phyloP scores from a whole-genome alignment of 768 basidiomycete species.

The Termitomyces sp. region DNA sequence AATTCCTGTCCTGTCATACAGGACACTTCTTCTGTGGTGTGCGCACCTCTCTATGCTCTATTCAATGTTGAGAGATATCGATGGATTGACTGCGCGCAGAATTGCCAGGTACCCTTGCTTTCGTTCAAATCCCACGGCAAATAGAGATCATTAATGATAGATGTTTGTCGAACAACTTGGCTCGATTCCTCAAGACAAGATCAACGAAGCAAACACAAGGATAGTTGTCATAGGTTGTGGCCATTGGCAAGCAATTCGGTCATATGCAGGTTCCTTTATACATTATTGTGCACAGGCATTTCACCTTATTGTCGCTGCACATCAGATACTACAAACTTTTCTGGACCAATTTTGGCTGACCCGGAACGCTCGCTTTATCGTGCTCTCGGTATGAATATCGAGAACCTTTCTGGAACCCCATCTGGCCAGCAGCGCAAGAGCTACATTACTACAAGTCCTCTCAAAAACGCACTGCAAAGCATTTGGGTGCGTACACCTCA shows the following conservation, averaged over 20 bases:
- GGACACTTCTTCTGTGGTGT: constrained; percentile 68
- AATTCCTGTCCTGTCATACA: constrained; percentile 10
- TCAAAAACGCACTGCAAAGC: constrained; percentile 30
- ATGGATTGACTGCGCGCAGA: constrained; percentile 15
- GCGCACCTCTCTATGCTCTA: constrained; percentile 16
- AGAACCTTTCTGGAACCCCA: constrained; percentile 40
- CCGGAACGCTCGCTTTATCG: constrained; percentile 54
- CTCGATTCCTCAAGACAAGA: constrained; percentile 29
- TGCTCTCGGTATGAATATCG: constrained; percentile 53
- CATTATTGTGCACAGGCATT: not conserved
- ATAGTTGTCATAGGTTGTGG: constrained; percentile 59
- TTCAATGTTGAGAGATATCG: not conserved
- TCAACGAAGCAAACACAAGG: constrained; percentile 32
- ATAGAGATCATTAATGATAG: constrained; percentile 18
- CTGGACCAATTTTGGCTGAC: constrained; percentile 56
- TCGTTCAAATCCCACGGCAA: not conserved
- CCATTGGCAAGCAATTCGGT: constrained; percentile 42
- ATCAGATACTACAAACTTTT: constrained; percentile 40
- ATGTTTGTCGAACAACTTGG: constrained; percentile 44
- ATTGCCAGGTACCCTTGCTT: constrained; percentile 31
- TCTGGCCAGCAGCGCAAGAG: constrained; percentile 35
- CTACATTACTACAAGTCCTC: constrained; percentile 32
- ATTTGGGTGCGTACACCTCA: constrained; percentile 34
- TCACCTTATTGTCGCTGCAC: not conserved
- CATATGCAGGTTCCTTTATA: constrained; percentile 38